Evolutionary conservation across 148 eudicot genomes (phyloP).

Genomic region (Rhododendron griersonianum): DNA sequence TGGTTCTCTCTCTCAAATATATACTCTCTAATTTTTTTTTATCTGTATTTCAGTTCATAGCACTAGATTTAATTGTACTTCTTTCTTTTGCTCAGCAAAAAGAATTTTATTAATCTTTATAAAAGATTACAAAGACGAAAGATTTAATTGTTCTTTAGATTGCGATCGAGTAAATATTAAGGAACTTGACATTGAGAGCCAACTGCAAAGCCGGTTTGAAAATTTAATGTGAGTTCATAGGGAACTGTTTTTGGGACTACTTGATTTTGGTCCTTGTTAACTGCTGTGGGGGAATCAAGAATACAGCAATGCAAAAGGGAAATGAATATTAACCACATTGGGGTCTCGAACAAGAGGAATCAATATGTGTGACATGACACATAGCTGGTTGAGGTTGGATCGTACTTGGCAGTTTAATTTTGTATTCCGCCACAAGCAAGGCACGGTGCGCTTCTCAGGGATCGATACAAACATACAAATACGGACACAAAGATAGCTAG

Average conservation of each 20-base stretch:
- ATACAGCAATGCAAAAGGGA: neutral
- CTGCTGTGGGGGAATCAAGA: neutral
- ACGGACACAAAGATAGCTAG: neutral
- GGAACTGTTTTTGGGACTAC: neutral
- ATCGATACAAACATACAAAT: neutral
- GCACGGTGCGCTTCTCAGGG: neutral
- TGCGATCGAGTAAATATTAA: no score
- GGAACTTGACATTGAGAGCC: neutral
- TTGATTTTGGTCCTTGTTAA: neutral
- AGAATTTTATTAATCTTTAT: no score
- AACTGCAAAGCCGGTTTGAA: neutral
- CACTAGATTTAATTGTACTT: no score
- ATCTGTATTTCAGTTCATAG: no score
- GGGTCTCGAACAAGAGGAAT: neutral
- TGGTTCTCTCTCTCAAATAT: neutral
- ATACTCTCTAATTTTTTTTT: no score
- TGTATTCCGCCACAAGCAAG: neutral
- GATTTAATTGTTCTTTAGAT: no score
- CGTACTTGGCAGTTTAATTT: no score
- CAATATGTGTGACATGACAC: neutral
- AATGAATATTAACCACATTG: neutral
- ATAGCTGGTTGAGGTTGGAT: neutral
- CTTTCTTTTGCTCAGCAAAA: no score
- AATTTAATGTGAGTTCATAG: neutral
- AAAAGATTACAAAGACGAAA: no score